phyloP scores from a whole-genome alignment of 2,329 filamentous ascomycete species.

The Sordariomycetes sp. region DNA sequence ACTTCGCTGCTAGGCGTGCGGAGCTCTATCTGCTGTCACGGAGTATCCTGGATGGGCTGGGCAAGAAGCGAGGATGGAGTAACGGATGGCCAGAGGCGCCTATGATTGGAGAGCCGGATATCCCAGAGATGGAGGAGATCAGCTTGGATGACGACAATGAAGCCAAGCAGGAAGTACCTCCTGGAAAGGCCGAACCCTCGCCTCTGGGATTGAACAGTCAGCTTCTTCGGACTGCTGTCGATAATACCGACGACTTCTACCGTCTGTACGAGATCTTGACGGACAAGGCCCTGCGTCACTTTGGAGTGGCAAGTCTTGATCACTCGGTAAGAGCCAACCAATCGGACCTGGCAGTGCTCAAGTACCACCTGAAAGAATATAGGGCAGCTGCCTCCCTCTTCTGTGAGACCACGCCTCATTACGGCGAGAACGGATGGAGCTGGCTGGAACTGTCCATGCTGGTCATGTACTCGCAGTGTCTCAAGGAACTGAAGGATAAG shows the following conservation, averaged over 20 bases:
- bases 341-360: conserved; percentile 78
- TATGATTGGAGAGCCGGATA: conserved; percentile 32
- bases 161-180: not conserved
- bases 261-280: conserved; percentile 68
- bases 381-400: conserved; percentile 69
- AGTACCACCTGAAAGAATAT: conserved; percentile 69
- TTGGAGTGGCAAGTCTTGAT: conserved; percentile 66
- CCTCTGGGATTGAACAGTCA: conserved; percentile 27
- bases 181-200: conserved; percentile 11
- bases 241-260: conserved; percentile 55
- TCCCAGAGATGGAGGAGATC: conserved; percentile 47
- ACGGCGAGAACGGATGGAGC: conserved; percentile 70
- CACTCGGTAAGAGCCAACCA: conserved; percentile 71
- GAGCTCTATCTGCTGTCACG: conserved; percentile 75
- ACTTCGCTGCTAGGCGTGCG: conserved; percentile 72
- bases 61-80: conserved; percentile 63
- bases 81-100: conserved; percentile 63
- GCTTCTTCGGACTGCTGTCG: conserved; percentile 51
- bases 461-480: conserved; percentile 74
- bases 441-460: conserved; percentile 75
- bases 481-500: conserved; percentile 65
- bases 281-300: conserved; percentile 74
- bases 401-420: conserved; percentile 67
- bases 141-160: conserved; percentile 36
- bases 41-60: conserved; percentile 67